Evolutionary conservation across 345 rosid genomes (phyloP).

Genomic region (Chamaenerion angustifolium): DNA sequence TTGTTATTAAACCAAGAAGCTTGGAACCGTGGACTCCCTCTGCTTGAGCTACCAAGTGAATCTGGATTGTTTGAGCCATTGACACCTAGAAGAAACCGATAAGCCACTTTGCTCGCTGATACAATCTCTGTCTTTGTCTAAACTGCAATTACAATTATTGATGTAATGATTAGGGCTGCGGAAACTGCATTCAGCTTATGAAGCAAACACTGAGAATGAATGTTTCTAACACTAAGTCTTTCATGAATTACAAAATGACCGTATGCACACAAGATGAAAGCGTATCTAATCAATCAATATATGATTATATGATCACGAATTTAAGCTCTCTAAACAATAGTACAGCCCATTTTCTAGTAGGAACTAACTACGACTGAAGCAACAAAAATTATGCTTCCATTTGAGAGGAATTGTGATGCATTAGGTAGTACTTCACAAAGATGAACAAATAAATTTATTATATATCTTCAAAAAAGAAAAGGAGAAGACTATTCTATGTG

Average conservation of each 20-base stretch:
- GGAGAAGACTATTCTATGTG: neutral
- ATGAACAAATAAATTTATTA: no score
- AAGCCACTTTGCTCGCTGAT: slow-evolving; percentile 98
- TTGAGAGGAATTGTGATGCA: no score
- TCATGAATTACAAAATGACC: neutral
- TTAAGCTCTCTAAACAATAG: neutral
- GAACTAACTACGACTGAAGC: no score
- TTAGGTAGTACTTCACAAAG: no score
- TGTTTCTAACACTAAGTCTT: neutral
- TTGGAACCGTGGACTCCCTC: slow-evolving; percentile 51
- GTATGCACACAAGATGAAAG: neutral
- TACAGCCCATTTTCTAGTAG: no score
- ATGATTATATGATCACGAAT: neutral
- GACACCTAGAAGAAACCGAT: slow-evolving; percentile 64
- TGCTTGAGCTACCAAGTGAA: slow-evolving; percentile 40
- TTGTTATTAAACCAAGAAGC: slow-evolving; percentile 52
- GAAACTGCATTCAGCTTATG: no score
- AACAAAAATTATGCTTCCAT: no score
- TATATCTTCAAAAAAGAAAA: neutral
- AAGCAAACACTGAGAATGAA: no score
- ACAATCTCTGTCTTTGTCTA: slow-evolving; percentile 86
- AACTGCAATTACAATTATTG: slow-evolving; percentile 31
- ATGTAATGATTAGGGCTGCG: neutral
- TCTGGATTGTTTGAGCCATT: slow-evolving; percentile 22
- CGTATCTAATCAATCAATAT: neutral